Evolutionary conservation across 75 land plant genomes (phyloP).

Genomic region (Pinus tabuliformis): DNA sequence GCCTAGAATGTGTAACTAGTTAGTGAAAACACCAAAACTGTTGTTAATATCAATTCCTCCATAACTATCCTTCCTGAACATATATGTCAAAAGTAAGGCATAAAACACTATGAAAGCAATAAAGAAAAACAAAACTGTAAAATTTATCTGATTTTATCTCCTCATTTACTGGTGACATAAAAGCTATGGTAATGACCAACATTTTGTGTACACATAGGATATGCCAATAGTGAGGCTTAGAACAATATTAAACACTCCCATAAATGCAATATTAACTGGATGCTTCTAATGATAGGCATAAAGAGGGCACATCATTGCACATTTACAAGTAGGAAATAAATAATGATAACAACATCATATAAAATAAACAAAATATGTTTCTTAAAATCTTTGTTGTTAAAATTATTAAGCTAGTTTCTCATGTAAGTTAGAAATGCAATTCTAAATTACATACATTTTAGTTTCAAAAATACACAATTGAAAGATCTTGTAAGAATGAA

Average conservation of each 20-base stretch:
- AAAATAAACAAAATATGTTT: too few relatives aligned
- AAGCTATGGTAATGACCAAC: constrained; percentile 27
- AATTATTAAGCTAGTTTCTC: too few relatives aligned
- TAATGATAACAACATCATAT: not conserved
- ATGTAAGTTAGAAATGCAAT: too few relatives aligned
- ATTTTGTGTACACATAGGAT: constrained; percentile 82
- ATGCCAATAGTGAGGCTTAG: constrained; percentile 86
- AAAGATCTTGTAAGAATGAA: too few relatives aligned
- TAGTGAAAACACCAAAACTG: constrained; percentile 63
- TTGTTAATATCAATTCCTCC: constrained; percentile 83
- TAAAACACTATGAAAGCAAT: not conserved
- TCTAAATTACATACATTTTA: too few relatives aligned
- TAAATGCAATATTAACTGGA: constrained; percentile 80
- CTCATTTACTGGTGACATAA: not conserved
- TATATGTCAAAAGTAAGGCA: not conserved
- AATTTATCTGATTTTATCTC: not conserved
- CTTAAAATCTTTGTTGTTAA: too few relatives aligned
- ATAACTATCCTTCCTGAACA: constrained; percentile 79
- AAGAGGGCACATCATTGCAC: constrained; percentile 80
- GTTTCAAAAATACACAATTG: too few relatives aligned
- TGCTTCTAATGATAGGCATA: constrained; percentile 82
- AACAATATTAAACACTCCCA: constrained; percentile 74
- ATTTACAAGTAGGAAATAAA: not conserved
- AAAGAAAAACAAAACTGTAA: not conserved
- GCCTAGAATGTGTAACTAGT: constrained; percentile 99